A percentile compares a stretch with the other conserved stretches of the same genome.
Evolutionary conservation across 169 alveolate genomes (phyloP).

Genomic region (Eimeria sp.): DNA sequence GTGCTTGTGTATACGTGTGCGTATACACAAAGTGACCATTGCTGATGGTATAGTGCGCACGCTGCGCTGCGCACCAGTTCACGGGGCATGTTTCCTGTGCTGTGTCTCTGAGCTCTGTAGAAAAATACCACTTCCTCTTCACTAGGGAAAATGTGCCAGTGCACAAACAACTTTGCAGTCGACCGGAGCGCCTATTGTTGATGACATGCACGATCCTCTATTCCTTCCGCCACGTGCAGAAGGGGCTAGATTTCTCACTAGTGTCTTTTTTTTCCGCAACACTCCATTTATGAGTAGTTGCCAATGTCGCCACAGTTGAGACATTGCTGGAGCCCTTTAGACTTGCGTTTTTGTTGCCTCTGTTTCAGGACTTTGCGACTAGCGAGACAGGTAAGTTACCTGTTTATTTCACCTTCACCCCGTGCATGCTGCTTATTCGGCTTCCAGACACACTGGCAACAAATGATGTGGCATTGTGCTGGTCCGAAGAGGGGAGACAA

Average conservation of each 20-base stretch:
- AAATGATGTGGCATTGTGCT: neutral
- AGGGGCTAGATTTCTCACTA: neutral
- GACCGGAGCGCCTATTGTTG: neutral
- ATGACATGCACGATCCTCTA: neutral
- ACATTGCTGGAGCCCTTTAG: neutral
- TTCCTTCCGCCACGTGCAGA: neutral
- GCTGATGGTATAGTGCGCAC: neutral
- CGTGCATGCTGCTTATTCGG: neutral
- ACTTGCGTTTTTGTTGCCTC: neutral
- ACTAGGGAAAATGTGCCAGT: neutral
- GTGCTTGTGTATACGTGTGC: neutral
- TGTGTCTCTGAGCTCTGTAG: neutral
- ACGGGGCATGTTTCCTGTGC: neutral
- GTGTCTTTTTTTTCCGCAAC: neutral
- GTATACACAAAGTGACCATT: neutral
- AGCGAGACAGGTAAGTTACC: constrained; percentile 41
- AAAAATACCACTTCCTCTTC: neutral
- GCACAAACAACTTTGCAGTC: neutral
- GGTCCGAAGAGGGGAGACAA: neutral
- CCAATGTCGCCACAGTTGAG: neutral
- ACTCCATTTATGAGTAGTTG: neutral
- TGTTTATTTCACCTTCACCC: neutral
- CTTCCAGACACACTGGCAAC: neutral
- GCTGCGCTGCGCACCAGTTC: neutral
- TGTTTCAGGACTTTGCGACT: neutral